Conservation (phyloP, 2,329 filamentous ascomycete species). For the Elsinoe perseae region DNA sequence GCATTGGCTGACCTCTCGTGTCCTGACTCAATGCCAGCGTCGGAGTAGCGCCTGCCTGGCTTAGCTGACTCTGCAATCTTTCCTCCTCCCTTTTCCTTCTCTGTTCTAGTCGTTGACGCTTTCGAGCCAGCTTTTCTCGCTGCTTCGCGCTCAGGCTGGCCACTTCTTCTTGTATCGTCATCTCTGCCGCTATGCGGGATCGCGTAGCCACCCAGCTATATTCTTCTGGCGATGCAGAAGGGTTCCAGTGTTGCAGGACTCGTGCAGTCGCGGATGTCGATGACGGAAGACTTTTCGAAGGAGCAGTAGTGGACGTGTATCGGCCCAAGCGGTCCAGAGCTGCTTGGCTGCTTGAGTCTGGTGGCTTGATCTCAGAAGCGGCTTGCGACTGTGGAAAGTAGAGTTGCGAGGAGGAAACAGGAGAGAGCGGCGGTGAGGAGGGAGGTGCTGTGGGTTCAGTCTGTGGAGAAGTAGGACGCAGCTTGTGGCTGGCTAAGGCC, state of each 20-base stretch:
- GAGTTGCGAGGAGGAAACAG: slow-evolving; percentile 21
- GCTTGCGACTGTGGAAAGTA: slow-evolving; percentile 23
- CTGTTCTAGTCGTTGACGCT: slow-evolving; percentile 34
- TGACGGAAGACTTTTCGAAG: slow-evolving; percentile 21
- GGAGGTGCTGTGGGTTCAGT: slow-evolving; percentile 28
- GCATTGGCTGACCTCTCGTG: background rate
- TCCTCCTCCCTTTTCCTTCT: slow-evolving; percentile 34
- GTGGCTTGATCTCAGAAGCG: slow-evolving; percentile 14
- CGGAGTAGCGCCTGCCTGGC: slow-evolving; percentile 16
- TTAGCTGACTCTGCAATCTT: background rate
- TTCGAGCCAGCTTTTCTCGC: slow-evolving; percentile 31
- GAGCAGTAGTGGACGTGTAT: slow-evolving; percentile 29
- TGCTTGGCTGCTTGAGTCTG: slow-evolving; percentile 21
- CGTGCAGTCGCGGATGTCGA: slow-evolving; percentile 28
- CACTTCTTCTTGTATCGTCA: slow-evolving; percentile 28
- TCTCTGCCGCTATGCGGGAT: slow-evolving; percentile 22
- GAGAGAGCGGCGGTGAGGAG: slow-evolving; percentile 21
- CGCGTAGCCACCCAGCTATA: slow-evolving; percentile 37
- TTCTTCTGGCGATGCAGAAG: slow-evolving; percentile 30
- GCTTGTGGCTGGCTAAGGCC: slow-evolving; percentile 28
- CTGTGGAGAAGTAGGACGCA: slow-evolving; percentile 24
- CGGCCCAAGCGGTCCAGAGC: slow-evolving; percentile 30
- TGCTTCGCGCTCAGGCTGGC: slow-evolving; percentile 32
- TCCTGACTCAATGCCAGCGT: slow-evolving; percentile 4
- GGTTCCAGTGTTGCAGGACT: slow-evolving; percentile 37